Conservation (phyloP, 768 basidiomycete species). For the Suillus subluteus region DNA sequence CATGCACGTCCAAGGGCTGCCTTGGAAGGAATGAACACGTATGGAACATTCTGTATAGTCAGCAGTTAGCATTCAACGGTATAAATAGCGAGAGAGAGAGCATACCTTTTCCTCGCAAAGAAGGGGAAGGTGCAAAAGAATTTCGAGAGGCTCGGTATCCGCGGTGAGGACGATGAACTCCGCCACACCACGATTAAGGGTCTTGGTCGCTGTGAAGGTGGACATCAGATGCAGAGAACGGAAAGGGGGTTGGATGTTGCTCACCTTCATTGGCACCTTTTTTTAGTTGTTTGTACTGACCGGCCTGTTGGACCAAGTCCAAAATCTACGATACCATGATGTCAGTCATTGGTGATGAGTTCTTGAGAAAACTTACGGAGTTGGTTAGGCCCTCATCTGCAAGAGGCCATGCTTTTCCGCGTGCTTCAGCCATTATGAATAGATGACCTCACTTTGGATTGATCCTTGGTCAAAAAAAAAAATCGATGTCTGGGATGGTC, state of each 20-base stretch:
- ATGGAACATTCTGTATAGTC: slow-evolving; percentile 46
- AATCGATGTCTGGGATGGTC: background rate
- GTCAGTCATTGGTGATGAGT: slow-evolving; percentile 1
- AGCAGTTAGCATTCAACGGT: background rate
- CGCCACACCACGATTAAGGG: slow-evolving; percentile 95
- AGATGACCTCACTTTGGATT: slow-evolving; percentile 76
- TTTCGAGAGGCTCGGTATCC: slow-evolving; percentile 97
- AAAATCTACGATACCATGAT: slow-evolving; percentile 64
- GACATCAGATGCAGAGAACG: slow-evolving; percentile 6
- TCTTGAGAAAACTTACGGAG: slow-evolving; percentile 55
- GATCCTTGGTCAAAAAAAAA: slow-evolving; percentile 78
- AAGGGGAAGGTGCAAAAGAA: slow-evolving; percentile 94
- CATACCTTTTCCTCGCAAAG: slow-evolving; percentile 96
- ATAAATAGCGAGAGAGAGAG: background rate
- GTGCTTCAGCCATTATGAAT: slow-evolving; percentile 62
- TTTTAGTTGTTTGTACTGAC: slow-evolving; percentile 97
- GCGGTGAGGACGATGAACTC: slow-evolving; percentile 97
- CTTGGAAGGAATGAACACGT: slow-evolving; percentile 94
- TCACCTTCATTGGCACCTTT: slow-evolving; percentile 98
- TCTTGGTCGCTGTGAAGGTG: slow-evolving; percentile 81
- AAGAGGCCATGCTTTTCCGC: slow-evolving; percentile 86
- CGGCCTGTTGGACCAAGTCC: slow-evolving; percentile 92
- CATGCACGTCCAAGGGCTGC: slow-evolving; percentile 96
- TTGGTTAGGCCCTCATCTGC: slow-evolving; percentile 89
- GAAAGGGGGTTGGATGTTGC: slow-evolving; percentile 20